Percentiles rank a stretch among this genome's conserved stretches.
phyloP scores from a whole-genome alignment of 208 protist genomes.

The Acanthamoeba royreba region DNA sequence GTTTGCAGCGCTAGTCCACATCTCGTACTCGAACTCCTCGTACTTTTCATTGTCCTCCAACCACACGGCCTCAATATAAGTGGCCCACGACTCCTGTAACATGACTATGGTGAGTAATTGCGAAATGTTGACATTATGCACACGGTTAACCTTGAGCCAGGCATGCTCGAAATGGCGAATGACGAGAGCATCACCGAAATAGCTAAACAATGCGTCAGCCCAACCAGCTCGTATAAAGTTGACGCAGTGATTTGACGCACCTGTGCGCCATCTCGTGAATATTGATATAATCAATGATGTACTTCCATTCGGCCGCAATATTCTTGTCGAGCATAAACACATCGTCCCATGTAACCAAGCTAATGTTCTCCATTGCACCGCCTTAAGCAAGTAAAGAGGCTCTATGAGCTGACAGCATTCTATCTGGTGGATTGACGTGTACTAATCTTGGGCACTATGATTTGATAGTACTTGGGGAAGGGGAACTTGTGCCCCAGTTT shows the following conservation, averaged over 20 bases:
- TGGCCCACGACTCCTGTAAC: slow-evolving; percentile 26
- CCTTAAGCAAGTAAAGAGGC: not conserved
- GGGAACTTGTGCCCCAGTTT: slow-evolving; percentile 2
- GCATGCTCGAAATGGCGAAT: slow-evolving; percentile 21
- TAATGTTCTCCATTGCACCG: slow-evolving; percentile 25
- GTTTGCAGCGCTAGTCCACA: not conserved
- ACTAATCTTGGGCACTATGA: not conserved
- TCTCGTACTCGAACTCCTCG: not conserved
- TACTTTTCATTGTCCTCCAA: not conserved
- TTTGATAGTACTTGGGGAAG: slow-evolving; percentile 31
- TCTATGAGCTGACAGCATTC: not conserved
- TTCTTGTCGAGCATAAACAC: not conserved
- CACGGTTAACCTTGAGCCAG: not conserved
- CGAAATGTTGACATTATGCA: not conserved
- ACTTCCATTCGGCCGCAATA: not conserved
- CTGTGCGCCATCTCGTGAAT: slow-evolving; percentile 14
- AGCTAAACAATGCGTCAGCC: not conserved
- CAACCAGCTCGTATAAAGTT: too few relatives aligned
- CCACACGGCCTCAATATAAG: slow-evolving; percentile 4
- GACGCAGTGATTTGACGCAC: not conserved
- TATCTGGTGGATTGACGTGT: not conserved
- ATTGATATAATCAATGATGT: not conserved
- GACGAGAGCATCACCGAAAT: slow-evolving; percentile 14
- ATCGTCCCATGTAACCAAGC: slow-evolving; percentile 1
- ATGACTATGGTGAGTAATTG: not conserved